A percentile compares a stretch with the other conserved stretches of the same genome.
phyloP scores from a whole-genome alignment of 148 eudicot genomes.

The Camellia granthamiana region DNA sequence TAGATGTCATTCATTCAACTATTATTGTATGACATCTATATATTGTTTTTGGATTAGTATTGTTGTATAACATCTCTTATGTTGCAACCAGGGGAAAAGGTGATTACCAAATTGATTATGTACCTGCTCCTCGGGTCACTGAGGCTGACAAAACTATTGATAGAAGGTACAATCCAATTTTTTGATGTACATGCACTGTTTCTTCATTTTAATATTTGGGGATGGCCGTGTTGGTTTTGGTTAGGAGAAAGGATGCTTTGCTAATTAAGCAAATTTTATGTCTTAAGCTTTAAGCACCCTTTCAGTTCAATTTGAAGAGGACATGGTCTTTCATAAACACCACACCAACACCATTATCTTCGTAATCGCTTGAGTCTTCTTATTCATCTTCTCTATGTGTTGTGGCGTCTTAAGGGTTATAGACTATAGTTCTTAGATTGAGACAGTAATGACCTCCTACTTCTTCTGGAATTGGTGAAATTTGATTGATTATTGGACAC shows the following conservation, averaged over 20 bases:
- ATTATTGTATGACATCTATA: no score
- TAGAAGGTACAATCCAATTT: slow-evolving; percentile 45
- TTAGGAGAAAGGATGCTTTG: not conserved
- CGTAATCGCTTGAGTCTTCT: not conserved
- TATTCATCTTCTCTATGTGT: not conserved
- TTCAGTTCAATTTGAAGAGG: slow-evolving; percentile 1
- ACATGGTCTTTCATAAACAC: not conserved
- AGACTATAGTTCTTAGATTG: not conserved
- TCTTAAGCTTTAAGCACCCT: not conserved
- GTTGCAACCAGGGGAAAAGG: slow-evolving; percentile 67
- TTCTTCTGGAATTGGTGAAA: not conserved
- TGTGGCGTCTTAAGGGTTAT: not conserved
- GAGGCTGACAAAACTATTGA: slow-evolving; percentile 92
- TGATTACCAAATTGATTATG: slow-evolving; percentile 78
- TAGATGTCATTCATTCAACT: slow-evolving; percentile 6
- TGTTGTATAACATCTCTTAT: not conserved
- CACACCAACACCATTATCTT: not conserved
- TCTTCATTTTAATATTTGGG: not conserved
- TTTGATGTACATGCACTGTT: not conserved
- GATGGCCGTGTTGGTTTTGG: not conserved
- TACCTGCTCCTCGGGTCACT: slow-evolving; percentile 84
- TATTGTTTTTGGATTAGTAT: no score
- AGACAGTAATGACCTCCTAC: not conserved
- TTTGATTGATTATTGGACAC: not conserved
- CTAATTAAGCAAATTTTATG: not conserved